Base-by-base conservation (phyloP, 73 alveolate genomes). In the Uronychia setigera region DNA sequence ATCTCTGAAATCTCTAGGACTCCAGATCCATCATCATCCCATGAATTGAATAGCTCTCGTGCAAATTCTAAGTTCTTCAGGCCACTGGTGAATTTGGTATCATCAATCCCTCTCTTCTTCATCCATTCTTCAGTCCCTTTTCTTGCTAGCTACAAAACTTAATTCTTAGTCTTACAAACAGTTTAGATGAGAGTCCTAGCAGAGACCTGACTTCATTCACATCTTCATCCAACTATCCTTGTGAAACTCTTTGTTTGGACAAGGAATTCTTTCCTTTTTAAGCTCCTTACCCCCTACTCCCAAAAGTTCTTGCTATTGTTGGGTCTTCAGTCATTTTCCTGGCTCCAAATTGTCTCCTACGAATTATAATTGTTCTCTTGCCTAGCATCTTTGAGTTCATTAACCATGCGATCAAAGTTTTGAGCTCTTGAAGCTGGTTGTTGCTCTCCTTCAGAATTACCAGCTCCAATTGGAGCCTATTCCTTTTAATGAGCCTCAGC, bases 1-100 rank as follows among this genome's bases (percentile, higher is more conserved):
- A 88, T 81, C 82, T 88, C 94, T 19, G 78, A 74, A 26, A 87
- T 58, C 32, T 81, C 90, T 27, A 88, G 57, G 27, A 81, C 80
- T 0, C 93, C 93, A 33, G 83, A 34, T 25, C 94, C 94, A 57
- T 88, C 94, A 59, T 81, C 94, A 76, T 88, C 94, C 94, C 94
- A 88, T 9, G 90, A 74, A 5, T 81, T 31, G 80, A 88, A 88
- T 9, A 88, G 88, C 58, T 88, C 79, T 83, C 79, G 81, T 14
- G 94, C 94, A 57, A 88, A 81, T 75, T 88, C 87, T 0, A 88
- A 5, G 31, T 76, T 76, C 59, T 76, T 76, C 5, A 26, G 58
- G 1, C 28, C 29, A 26, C 32, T 32, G 59, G 28, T 76, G 46
- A 76, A 31, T 27, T 76, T 76, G 32, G 25, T 32, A 5, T 26